Conservation (phyloP, 306 rosid species). For the Benincasa hispida region DNA sequence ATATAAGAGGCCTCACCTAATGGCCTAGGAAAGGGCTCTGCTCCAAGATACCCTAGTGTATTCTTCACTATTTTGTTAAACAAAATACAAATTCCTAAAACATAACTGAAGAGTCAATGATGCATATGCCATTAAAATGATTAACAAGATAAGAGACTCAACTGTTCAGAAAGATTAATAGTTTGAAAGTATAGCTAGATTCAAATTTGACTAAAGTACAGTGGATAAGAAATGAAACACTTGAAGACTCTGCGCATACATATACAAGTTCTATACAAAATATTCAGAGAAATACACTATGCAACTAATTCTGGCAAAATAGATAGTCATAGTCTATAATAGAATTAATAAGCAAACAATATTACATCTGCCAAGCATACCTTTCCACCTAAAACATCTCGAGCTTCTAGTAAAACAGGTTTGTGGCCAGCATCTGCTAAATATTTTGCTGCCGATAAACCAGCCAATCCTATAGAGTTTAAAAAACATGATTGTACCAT, state of each 20-base stretch:
- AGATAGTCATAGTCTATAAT: background rate
- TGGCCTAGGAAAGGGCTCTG: background rate
- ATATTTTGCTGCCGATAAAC: slow-evolving; percentile 90
- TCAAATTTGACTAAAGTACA: background rate
- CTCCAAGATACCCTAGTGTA: background rate
- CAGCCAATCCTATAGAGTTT: slow-evolving; percentile 68
- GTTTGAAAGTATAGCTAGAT: background rate
- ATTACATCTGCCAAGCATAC: slow-evolving; percentile 7
- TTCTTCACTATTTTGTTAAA: background rate
- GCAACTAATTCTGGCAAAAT: background rate
- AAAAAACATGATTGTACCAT: slow-evolving; percentile 6
- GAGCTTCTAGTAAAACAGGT: slow-evolving; percentile 77
- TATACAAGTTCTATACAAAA: background rate
- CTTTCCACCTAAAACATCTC: slow-evolving; percentile 99
- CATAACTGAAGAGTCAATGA: background rate
- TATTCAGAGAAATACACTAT: background rate
- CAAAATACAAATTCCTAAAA: background rate
- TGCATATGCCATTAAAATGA: background rate
- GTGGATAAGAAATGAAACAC: background rate
- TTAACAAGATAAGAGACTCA: background rate
- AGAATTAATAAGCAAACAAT: background rate
- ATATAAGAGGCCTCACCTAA: background rate
- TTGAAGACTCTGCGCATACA: background rate
- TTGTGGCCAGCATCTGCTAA: slow-evolving; percentile 98
- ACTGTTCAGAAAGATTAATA: background rate